Conservation (phyloP, 306 rosid genomes). For the Sophora flavescens region DNA sequence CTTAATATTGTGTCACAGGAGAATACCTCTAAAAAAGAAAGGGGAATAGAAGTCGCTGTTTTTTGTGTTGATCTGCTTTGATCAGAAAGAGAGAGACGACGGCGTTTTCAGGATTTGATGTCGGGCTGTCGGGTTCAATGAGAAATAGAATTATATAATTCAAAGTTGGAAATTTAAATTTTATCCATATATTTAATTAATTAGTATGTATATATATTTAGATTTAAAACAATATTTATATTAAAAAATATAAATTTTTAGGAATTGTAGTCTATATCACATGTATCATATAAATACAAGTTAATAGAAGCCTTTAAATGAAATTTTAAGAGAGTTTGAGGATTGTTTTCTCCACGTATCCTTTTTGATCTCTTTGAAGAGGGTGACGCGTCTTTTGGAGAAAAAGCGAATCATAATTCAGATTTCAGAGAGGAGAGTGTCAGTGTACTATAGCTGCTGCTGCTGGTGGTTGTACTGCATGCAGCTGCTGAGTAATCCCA, state of each 20-base stretch:
- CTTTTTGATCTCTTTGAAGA: too few relatives aligned
- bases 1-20: too few relatives aligned
- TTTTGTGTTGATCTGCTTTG: not conserved
- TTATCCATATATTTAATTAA: too few relatives aligned
- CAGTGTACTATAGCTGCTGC: not conserved
- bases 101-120: constrained; percentile 45
- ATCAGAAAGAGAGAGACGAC: constrained; percentile 33
- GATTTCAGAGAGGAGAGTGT: constrained; percentile 17
- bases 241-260: too few relatives aligned
- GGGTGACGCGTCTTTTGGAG: constrained; percentile 34
- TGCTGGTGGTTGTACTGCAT: not conserved
- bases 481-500: not conserved
- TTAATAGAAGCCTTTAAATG: too few relatives aligned
- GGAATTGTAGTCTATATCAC: too few relatives aligned
- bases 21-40: too few relatives aligned
- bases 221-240: too few relatives aligned
- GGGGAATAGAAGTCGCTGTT: not conserved
- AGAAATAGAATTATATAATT: not conserved
- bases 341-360: too few relatives aligned
- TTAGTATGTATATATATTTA: too few relatives aligned
- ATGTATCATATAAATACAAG: too few relatives aligned
- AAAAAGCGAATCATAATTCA: not conserved
- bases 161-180: not conserved
- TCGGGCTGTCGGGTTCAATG: constrained; percentile 41
- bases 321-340: too few relatives aligned